Base-by-base conservation (phyloP, 257 asterid species). In the Perilla frutescens region DNA sequence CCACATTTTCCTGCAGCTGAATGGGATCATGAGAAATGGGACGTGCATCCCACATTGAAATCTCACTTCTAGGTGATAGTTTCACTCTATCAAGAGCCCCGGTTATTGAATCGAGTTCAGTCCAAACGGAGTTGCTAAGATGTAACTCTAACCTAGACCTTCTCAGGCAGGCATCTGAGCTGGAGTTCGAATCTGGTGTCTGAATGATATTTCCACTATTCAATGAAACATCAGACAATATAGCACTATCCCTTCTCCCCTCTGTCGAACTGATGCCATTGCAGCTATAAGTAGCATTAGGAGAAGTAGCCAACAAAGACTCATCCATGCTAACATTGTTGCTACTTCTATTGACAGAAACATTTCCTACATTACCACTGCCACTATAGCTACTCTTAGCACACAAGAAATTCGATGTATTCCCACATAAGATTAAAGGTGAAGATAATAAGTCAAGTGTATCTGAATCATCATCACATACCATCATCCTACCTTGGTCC, bases 141-240 rank as follows among this genome's bases (percentile, higher is more conserved):
- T 57, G 40, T 29, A 45, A 66, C 66, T 67, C 82, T 29, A 53
- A 69, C 29, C 72, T 82, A 49, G 77, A 60, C 80, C 68, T 8
- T 14, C 72, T 71, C 6, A 14, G 62, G 45, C 31, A 58, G 67
- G 53, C 73, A 5, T 79, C 89, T 4, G 83, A 78, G 67, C 75
- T 76, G 32, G 76, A 82, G 66, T 70, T 86, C 3, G 97, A 86
- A 45, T 79, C 81, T 43, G 90, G 98, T n/a, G 96, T 93, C 80
- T 84, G 90, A 50, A 87, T 82, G 63, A 86, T 76, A 72, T 91
- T 90, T 29, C 87, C 86, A 81, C 84, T 72, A 72, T 81, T 83
- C 60, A 85, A 77, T 34, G 85, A 82, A 72, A 65, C 79, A 4
- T 34, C 32, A 3, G 86, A 86, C 31, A 68, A 40, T n/a, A 78